Base-by-base conservation (phyloP, 2,329 filamentous ascomycete genomes). In the Aspergillus pseudotamarii region DNA sequence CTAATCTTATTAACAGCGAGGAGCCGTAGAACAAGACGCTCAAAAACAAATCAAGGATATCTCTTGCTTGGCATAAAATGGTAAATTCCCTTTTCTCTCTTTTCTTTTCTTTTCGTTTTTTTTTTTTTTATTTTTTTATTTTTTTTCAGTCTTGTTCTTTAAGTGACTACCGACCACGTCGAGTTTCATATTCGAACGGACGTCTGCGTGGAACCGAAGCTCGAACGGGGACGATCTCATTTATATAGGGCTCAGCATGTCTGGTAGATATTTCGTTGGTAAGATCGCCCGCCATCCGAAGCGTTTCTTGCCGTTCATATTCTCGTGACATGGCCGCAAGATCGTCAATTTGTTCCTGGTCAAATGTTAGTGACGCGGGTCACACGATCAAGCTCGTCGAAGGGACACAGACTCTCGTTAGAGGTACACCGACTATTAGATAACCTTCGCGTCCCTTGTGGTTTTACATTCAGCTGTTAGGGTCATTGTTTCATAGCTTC, bases 301-400 rank as follows among this genome's bases (percentile, higher is more conserved):
- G 72, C 10, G 81, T 78, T 62, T 82, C 80, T 63, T 83, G 80
- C 57, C 73, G 75, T 68, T 83, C 81, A 67, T 83, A 83, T 66
- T 82, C 79, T 58, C 77, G 72, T 12, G 81, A 83, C 73, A 83
- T 79, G 32, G 72, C 71, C 57, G 76, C 76, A n/a, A 83, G 74
- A 64, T 83, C 81, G 63, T 82, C 78, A 64, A 83, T 83, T 80
- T 83, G 81, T 70, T 80, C 76, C 81, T 83, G 64, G 1, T 4
- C 4, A 43, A 28, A 14, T 57, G 59, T 72, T 57, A 72, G 65
- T 46, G 16, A 34, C 21, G 36, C 26, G 36, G 34, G 21, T 38
- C 30, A 28, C 38, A 19, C 19, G 23, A 43, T 57, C 34, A 21
- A 43, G 38, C 53, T 41, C 16, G 16, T n/a, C 3, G 57, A 41